Evolutionary conservation across 2,329 filamentous ascomycete species (phyloP), one percentile per base, ranked within the genome.

Genomic region (Daldinia sp.): DNA sequence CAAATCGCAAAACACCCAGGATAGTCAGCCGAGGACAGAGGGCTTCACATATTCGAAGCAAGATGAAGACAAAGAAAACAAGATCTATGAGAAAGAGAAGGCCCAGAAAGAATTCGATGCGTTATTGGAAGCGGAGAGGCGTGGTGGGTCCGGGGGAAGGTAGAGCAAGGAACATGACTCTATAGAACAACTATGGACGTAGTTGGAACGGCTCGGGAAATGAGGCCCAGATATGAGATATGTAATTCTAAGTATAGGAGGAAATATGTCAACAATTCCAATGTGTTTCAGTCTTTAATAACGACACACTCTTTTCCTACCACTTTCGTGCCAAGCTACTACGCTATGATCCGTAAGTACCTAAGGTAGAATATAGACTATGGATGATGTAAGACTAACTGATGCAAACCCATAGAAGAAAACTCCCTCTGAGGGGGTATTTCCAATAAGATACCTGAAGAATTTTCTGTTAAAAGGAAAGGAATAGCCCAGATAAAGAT

Each of bases 71-170:
- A 79, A 74, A 63, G 70, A 79, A 63, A 79, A 79, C 44, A 79
- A 75, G 56, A 67, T 73, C 3, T 73, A 77, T 15, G 80, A 79
- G 48, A 85, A 81, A 73, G 79, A 80, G 7, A 80, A 84, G 68
- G 84, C 85, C 5, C 85, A 87, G 65, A 81, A 78, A 65, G 84
- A 87, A 33, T 87, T 87, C 70, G 85, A 87, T 65, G 78, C 78
- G 20, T 77, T 86, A 64, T 63, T 87, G 2, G 84, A 87, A 46
- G 77, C 79, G 13, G 85, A 87, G 62, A 70, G 76, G 54, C 72
- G 65, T n/a, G 74, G 75, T 30, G 72, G 70, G 1, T 65, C 67
- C 26, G 48, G 41, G 41, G 60, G 68, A 30, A 15, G 60, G 35
- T 70, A 54, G 20, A 10, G 33, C 33, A 12, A 30, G 51, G 12